Conservation (phyloP, 805 yeast species). For the Sugiyamaella chiloensis region DNA sequence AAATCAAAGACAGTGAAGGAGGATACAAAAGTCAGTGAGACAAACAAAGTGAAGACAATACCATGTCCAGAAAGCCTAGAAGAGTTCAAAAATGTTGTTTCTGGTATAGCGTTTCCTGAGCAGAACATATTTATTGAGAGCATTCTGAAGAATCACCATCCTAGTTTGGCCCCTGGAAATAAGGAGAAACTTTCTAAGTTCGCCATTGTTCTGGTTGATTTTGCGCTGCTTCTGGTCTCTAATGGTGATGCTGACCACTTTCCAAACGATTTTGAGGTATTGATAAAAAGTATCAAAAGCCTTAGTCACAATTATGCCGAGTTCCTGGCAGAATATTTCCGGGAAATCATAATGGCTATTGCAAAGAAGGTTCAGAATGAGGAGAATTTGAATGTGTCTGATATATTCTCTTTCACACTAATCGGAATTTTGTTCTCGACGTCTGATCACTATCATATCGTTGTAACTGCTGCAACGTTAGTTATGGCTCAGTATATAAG, state of each 20-base stretch:
- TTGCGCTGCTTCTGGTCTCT: slow-evolving; percentile 4
- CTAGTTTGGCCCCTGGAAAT: slow-evolving; percentile 77
- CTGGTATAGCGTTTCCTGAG: neutral
- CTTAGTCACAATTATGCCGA: slow-evolving; percentile 65
- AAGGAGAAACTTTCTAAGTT: slow-evolving; percentile 67
- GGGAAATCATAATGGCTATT: slow-evolving; percentile 54
- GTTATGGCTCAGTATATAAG: slow-evolving; percentile 69
- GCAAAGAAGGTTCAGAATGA: slow-evolving; percentile 2
- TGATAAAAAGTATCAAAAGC: slow-evolving; percentile 43
- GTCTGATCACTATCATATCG: slow-evolving; percentile 91
- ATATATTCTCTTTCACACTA: slow-evolving; percentile 63
- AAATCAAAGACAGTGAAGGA: slow-evolving; percentile 45
- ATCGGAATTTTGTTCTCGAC: slow-evolving; percentile 84
- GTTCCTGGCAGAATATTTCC: slow-evolving; percentile 56
- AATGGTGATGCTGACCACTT: neutral
- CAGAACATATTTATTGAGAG: neutral
- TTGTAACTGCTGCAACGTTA: slow-evolving; percentile 79
- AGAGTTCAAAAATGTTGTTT: slow-evolving; percentile 8
- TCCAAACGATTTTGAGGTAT: slow-evolving; percentile 14
- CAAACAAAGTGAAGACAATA: neutral
- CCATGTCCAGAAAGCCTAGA: slow-evolving; percentile 13
- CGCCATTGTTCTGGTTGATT: slow-evolving; percentile 41
- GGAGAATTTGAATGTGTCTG: slow-evolving; percentile 36
- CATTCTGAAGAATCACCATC: slow-evolving; percentile 60
- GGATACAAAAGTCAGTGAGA: neutral